A percentile compares a stretch with the other conserved stretches of the same genome.
phyloP scores from a whole-genome alignment of 2,329 filamentous ascomycete species.

The Tolypocladium ophioglossoides region DNA sequence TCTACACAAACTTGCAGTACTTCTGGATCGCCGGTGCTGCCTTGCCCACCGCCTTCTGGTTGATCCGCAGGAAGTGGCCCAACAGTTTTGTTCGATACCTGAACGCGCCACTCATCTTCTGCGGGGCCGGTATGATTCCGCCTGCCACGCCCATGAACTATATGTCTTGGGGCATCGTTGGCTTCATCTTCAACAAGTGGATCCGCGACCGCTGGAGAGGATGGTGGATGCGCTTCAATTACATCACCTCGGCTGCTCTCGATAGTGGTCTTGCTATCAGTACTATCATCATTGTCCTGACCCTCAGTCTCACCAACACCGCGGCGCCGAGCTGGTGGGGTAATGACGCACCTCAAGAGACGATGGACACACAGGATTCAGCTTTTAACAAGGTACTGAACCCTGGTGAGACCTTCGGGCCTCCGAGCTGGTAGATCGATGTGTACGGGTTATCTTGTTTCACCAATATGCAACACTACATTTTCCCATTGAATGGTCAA shows the following conservation, averaged over 20 bases:
- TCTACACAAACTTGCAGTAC: constrained; percentile 26
- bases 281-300: constrained; percentile 32
- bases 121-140: constrained; percentile 41
- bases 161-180: constrained; percentile 45
- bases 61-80: constrained; percentile 24
- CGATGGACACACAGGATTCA: constrained; percentile 41
- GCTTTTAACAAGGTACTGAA: constrained; percentile 39
- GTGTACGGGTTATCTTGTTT: neutral
- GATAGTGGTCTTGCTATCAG: constrained; percentile 30
- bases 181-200: constrained; percentile 46
- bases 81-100: constrained; percentile 38
- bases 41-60: constrained; percentile 25
- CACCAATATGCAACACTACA: too few species aligned
- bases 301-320: constrained; percentile 29
- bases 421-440: constrained; percentile 30
- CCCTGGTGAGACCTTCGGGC: constrained; percentile 46
- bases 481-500: too few species aligned
- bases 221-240: constrained; percentile 41
- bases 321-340: constrained; percentile 35
- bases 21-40: constrained; percentile 29
- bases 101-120: constrained; percentile 47
- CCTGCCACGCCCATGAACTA: constrained; percentile 51
- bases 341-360: constrained; percentile 31
- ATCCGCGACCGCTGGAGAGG: constrained; percentile 41
- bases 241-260: constrained; percentile 29